A percentile compares a stretch with the other conserved stretches of the same genome.
Conservation (phyloP, 2,329 filamentous ascomycete genomes). For the Blumeriella jaapii region DNA sequence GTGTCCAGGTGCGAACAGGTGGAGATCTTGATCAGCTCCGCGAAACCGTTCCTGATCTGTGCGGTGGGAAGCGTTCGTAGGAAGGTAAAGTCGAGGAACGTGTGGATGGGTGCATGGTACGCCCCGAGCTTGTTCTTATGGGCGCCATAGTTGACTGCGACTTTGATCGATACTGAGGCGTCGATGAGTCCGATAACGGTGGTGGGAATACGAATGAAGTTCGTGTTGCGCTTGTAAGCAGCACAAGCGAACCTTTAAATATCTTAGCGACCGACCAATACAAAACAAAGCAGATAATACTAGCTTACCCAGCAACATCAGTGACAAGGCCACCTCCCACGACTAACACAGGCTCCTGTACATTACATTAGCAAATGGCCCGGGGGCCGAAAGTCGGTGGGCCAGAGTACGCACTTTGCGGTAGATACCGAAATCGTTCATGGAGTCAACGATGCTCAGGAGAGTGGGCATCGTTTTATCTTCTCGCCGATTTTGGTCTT, state of each 20-base stretch:
- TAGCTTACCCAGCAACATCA: conserved; percentile 57
- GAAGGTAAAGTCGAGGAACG: conserved; percentile 64
- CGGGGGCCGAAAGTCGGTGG: not conserved
- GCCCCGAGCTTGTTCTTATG: conserved; percentile 67
- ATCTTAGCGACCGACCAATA: conserved; percentile 9
- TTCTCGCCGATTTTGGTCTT: conserved; percentile 67
- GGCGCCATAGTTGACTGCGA: conserved; percentile 66
- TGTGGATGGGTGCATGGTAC: conserved; percentile 61
- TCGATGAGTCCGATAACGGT: conserved; percentile 68
- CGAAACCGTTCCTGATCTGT: conserved; percentile 63
- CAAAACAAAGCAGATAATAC: not conserved
- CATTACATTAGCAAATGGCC: conserved; percentile 5
- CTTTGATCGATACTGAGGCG: conserved; percentile 65
- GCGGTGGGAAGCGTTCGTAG: conserved; percentile 54
- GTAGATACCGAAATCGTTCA: conserved; percentile 62
- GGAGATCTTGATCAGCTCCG: conserved; percentile 66
- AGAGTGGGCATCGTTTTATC: conserved; percentile 63
- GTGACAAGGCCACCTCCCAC: conserved; percentile 61
- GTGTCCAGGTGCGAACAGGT: conserved; percentile 56
- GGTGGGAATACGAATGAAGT: conserved; percentile 63
- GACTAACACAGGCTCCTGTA: conserved; percentile 50
- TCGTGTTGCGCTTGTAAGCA: conserved; percentile 59
- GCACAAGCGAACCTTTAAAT: conserved; percentile 52
- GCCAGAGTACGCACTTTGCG: conserved; percentile 37
- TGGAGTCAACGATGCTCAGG: conserved; percentile 58